Conservation (phyloP, 345 rosid species). For the Eucalyptus polybractea region DNA sequence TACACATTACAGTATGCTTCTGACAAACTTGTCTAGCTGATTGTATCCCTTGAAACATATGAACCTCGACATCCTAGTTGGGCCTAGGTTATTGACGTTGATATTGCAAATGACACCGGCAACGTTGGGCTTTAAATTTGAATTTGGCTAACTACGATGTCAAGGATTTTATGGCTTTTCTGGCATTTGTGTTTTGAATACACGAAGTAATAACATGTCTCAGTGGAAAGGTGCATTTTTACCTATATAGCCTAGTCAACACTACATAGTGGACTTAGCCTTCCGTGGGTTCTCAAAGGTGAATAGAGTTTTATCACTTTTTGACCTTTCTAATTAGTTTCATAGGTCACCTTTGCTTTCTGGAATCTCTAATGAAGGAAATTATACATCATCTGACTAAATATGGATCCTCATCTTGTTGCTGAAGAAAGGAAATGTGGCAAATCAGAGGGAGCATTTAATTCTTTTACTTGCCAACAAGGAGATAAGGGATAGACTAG, state of each 20-base stretch:
- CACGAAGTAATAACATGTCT: background rate
- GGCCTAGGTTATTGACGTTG: background rate
- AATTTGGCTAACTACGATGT: background rate
- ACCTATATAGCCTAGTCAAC: background rate
- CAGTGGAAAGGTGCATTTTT: background rate
- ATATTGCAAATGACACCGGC: background rate
- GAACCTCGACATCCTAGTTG: background rate
- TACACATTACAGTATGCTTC: background rate
- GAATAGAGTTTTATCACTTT: background rate
- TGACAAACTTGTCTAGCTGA: background rate
- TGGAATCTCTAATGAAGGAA: background rate
- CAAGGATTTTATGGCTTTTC: background rate
- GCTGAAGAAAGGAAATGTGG: conserved; percentile 93
- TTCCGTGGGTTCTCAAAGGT: background rate
- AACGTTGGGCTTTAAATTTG: background rate
- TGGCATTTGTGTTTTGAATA: background rate
- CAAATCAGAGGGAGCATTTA: conserved; percentile 96
- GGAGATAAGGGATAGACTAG: conserved; percentile 33
- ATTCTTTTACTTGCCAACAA: conserved; percentile 83
- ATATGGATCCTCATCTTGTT: background rate
- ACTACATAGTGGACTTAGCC: background rate
- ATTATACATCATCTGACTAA: background rate
- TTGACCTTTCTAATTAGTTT: background rate
- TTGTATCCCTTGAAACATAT: background rate
- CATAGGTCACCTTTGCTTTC: background rate